Conservation (phyloP, 306 rosid genomes). For the Cajanus cajan region DNA sequence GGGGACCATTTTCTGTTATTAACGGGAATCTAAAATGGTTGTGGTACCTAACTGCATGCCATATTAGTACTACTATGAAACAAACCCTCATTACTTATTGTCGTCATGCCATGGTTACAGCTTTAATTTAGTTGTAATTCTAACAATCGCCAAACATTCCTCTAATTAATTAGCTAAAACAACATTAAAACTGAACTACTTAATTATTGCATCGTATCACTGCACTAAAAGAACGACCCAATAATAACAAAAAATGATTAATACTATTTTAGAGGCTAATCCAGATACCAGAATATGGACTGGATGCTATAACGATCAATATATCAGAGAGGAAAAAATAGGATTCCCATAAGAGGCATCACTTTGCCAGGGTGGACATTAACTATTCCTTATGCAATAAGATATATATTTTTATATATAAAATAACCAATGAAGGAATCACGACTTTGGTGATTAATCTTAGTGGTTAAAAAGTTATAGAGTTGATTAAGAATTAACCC, state of each 20-base stretch:
- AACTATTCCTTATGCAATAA: conserved; percentile 23
- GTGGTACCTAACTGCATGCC: neutral
- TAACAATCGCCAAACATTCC: conserved; percentile 23
- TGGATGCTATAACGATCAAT: neutral
- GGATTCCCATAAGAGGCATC: conserved; percentile 37
- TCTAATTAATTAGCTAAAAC: neutral
- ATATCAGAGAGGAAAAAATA: conserved; percentile 2
- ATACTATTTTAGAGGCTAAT: neutral
- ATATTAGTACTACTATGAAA: neutral
- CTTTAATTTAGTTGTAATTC: conserved; percentile 23
- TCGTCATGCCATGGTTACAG: neutral
- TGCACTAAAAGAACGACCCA: neutral
- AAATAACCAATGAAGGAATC: neutral
- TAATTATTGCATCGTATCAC: conserved; percentile 17
- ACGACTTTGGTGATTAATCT: conserved; percentile 1
- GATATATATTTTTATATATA: neutral
- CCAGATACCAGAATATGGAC: neutral
- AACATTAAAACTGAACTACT: conserved; percentile 13
- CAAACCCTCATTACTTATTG: conserved; percentile 12
- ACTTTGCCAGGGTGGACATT: conserved; percentile 40
- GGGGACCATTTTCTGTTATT: conserved; percentile 12
- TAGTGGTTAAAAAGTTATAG: conserved; percentile 20
- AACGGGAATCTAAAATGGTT: neutral
- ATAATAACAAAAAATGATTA: conserved; percentile 16
- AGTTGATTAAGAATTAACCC: neutral